Base-by-base conservation (phyloP, 1,284 basidiomycete species). In the Ceratobasidium sp. region DNA sequence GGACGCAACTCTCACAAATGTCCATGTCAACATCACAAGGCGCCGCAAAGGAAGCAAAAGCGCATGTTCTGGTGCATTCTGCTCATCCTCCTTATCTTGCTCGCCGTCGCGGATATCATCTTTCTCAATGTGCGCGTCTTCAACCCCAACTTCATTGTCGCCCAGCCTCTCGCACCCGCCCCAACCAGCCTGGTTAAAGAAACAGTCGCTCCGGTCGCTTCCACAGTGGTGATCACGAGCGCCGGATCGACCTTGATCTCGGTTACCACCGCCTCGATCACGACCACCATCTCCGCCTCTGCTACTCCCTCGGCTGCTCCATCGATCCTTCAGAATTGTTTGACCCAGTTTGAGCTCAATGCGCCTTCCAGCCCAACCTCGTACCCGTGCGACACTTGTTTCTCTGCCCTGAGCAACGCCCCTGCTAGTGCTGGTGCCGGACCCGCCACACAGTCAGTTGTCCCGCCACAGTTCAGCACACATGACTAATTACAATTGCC, bases 311-410 rank as follows among this genome's bases (percentile, higher is more conserved):
- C 80, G 2, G 67, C 76, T 10, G 53, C 73, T 1, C 80, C 85
- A 36, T 84, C 84, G 21, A 79, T 82, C 61, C 80, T 83, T 34
- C 80, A 83, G 72, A 80, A 83, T 74, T 87, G 85, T 76, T 77
- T 87, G 46, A 80, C 82, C 23, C 81, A 87, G 74, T 87, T 83
- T 76, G 81, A 78, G 23, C 75, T 86, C 53, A 82, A 86, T 59
- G 86, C 85, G 0, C 82, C 85, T 0, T 78, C 80, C 0, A 79
- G 81, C 61, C 84, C 85, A 0, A 76, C 78, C 21, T 76, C 77
- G 0, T 87, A 86, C 76, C 85, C 85, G 16, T 87, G 86, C 75
- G 81, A 82, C 41, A 81, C 82, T 3, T 87, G 85, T 75, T 80
- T 85, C 30, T 76, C 85, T 0, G 75, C 81, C 26, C 77, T 87